Conservation (phyloP, 1,284 basidiomycete genomes). For the Amylostereum chailletii region DNA sequence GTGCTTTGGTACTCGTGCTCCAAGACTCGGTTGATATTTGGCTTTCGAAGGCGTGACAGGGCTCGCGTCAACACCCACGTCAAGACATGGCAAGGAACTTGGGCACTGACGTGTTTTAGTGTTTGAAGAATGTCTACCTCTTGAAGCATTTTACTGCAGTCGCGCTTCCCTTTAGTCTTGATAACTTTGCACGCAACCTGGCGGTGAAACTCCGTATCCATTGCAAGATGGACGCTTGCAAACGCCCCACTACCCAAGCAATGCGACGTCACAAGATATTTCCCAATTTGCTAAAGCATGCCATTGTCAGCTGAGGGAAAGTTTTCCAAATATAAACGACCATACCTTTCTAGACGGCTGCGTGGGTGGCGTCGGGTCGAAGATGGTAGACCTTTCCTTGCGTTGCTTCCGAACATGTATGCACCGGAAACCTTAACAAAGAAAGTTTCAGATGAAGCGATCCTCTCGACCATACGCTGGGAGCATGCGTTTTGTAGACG, state of each 20-base stretch:
- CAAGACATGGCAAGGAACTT: neutral
- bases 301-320: neutral
- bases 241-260: constrained; percentile 75
- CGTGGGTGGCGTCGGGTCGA: constrained; percentile 53
- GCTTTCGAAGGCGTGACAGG: constrained; percentile 32
- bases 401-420: constrained; percentile 44
- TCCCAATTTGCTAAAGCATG: constrained; percentile 38
- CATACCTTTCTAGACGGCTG: constrained; percentile 39
- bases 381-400: constrained; percentile 42
- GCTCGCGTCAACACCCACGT: neutral
- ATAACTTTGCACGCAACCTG: constrained; percentile 84
- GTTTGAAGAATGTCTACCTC: constrained; percentile 68
- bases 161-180: constrained; percentile 41
- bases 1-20: constrained; percentile 44
- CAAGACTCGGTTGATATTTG: constrained; percentile 74
- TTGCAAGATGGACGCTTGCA: constrained; percentile 70
- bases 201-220: constrained; percentile 48
- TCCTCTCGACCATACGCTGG: neutral
- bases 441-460: constrained; percentile 1
- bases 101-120: constrained; percentile 53
- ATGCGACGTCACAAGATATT: constrained; percentile 63
- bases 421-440: constrained; percentile 54
- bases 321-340: neutral
- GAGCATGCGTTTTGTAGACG: constrained; percentile 47
- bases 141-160: constrained; percentile 57